Evolutionary conservation across 1,284 basidiomycete genomes (phyloP), one percentile per base, ranked within the genome.

Genomic region (Porogramme epimiltina): DNA sequence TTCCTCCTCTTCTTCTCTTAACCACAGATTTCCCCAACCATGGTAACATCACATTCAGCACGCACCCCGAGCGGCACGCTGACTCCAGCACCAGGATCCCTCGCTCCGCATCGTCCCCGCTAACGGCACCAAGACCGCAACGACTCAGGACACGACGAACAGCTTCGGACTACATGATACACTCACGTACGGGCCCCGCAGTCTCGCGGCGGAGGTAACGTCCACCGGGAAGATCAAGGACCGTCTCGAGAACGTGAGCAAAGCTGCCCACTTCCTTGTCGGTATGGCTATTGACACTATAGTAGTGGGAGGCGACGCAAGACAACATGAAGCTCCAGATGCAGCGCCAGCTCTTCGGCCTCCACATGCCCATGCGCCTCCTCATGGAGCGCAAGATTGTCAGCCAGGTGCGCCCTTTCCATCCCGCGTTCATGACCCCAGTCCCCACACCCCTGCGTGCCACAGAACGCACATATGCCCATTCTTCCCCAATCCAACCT

Each of bases 301-400:
- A 36, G 28, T 25, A 97, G 93, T 99, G 96, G 96, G 87, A 94
- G 51, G 86, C 86, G 60, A 95, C 95, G 4, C 93, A 96, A 68
- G 89, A 93, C 68, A 89, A 91, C 68, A 69, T 95, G 51, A 90
- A 91, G 69, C 77, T 97, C 55, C 93, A 85, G 40, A 75, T 97
- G 72, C 84, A 94, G 68, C 83, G 95, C 49, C 88, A 95, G 70
- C 72, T 88, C 34, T 91, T 89, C 66, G 96, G 96, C 34, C 69
- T 98, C 59, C 91, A 92, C 61, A 87, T 91, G 33, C 96, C 96
- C 4, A 82, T 97, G 68, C 82, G 95, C 40, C 76, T 86, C 52
- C 77, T 96, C 62, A 98, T 99, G 96, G 96, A 99, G 71, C 82
- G 95, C 64, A 91, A 90, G 77, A 81, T 95, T 42, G 92, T 93